Evolutionary conservation across 495 filamentous ascomycete genomes (phyloP), one percentile per base, ranked within the genome.

Genomic region (Neurospora sp.): DNA sequence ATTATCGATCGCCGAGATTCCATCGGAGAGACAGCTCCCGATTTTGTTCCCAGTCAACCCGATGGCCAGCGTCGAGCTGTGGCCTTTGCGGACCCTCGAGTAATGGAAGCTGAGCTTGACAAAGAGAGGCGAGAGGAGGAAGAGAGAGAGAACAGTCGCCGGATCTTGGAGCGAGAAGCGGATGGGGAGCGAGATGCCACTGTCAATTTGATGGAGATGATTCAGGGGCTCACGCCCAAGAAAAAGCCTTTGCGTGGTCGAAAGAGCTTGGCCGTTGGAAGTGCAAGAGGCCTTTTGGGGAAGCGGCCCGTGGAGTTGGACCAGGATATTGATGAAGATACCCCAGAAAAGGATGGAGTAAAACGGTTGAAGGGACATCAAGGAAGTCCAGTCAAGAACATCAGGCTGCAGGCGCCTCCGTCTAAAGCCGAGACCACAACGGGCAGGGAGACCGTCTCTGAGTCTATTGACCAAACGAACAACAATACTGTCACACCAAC

Each of bases 201-300:
- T 2, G 79, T 88, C 39, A 92, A 84, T 74, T 78, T 94, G 66
- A 92, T 88, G 78, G 90, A 92, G 73, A 91, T 92, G 89, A 94
- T 94, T 48, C 87, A 90, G 72, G 91, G 88, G 69, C 84, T 94
- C 62, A 93, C 89, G 16, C 92, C 92, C 3, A 93, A 93, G 83
- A 93, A 93, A 79, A 89, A 86, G 72, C 85, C 84, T 37, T 71
- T 92, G 1, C 88, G 87, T 35, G 88, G 87, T 27, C 90, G 92
- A 27, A 94, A 94, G 80, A 94, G 92, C 78, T 82, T 94, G 38
- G 89, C 91, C 77, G 89, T 92, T 20, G 92, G 92, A 48, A 91
- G 91, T 76, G 92, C 91, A 12, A 90, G 86, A 66, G 92, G 92
- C 4, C 80, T 94, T 41, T 84, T 94, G 8, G 92, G 92, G 9